Evolutionary conservation across 106 monocot species (phyloP).

Genomic region (Narthecium ossifragum): DNA sequence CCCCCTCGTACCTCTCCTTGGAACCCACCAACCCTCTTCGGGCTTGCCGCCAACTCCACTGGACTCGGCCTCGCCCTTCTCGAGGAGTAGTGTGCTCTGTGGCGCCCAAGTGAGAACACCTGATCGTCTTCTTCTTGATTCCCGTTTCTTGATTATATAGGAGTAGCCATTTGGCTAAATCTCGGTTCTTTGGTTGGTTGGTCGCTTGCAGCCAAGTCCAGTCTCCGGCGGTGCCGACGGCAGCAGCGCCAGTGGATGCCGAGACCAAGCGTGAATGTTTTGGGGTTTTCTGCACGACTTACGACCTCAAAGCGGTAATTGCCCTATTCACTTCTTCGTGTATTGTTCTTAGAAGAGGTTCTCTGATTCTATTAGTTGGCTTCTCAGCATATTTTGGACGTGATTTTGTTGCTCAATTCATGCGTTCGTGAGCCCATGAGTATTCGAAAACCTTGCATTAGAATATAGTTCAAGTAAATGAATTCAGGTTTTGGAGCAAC

Average conservation of each 20-base stretch:
- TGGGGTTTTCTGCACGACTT: constrained; percentile 85
- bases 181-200: neutral
- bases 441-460: no score
- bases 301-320: constrained; percentile 64
- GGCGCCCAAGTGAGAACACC: constrained; percentile 34
- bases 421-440: no score
- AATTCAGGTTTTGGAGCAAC: no score
- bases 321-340: neutral
- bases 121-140: neutral
- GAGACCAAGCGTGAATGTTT: constrained; percentile 45
- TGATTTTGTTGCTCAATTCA: no score
- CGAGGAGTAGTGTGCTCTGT: constrained; percentile 47
- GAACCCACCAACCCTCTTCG: constrained; percentile 5
- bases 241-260: constrained; percentile 10
- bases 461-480: no score
- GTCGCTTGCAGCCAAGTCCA: constrained; percentile 44
- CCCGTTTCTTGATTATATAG: neutral
- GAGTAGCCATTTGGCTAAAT: no score
- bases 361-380: no score
- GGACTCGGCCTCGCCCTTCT: neutral
- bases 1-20: constrained; percentile 19
- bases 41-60: neutral
- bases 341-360: no score
- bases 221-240: constrained; percentile 23
- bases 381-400: no score